Evolutionary conservation across 2,329 filamentous ascomycete genomes (phyloP).

Genomic region (Epichloe aotearoae): DNA sequence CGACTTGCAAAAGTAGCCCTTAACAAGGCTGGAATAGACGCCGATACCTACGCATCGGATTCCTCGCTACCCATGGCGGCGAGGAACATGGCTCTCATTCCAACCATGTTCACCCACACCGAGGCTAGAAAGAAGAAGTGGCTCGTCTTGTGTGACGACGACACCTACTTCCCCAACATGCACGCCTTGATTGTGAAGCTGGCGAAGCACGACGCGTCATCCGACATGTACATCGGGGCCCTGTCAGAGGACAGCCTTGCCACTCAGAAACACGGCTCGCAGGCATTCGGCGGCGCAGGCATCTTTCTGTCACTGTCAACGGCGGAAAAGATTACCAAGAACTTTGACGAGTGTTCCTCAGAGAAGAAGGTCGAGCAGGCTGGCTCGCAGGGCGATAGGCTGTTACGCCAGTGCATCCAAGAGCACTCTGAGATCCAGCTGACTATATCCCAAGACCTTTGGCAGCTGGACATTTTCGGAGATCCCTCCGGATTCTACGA

Average conservation of each 20-base stretch:
- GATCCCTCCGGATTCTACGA: constrained; percentile 53
- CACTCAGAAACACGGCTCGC: constrained; percentile 44
- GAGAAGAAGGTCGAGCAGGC: constrained; percentile 10
- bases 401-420: constrained; percentile 35
- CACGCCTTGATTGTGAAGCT: constrained; percentile 37
- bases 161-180: constrained; percentile 50
- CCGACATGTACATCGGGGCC: constrained; percentile 44
- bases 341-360: constrained; percentile 31
- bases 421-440: constrained; percentile 43
- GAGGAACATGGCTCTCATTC: constrained; percentile 40
- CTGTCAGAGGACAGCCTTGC: constrained; percentile 48
- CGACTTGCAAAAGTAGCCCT: constrained; percentile 30
- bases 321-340: constrained; percentile 28
- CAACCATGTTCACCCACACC: constrained; percentile 37
- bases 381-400: constrained; percentile 2
- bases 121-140: constrained; percentile 37
- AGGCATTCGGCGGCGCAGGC: constrained; percentile 50
- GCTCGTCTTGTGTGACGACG: constrained; percentile 49
- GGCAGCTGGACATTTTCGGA: constrained; percentile 45
- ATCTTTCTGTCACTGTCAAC: constrained; percentile 44
- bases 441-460: constrained; percentile 40
- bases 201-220: constrained; percentile 34
- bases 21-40: constrained; percentile 36
- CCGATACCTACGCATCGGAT: constrained; percentile 40
- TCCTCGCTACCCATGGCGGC: constrained; percentile 35